Base-by-base conservation (phyloP, 164 flowering plant species). In the Piper longum region DNA sequence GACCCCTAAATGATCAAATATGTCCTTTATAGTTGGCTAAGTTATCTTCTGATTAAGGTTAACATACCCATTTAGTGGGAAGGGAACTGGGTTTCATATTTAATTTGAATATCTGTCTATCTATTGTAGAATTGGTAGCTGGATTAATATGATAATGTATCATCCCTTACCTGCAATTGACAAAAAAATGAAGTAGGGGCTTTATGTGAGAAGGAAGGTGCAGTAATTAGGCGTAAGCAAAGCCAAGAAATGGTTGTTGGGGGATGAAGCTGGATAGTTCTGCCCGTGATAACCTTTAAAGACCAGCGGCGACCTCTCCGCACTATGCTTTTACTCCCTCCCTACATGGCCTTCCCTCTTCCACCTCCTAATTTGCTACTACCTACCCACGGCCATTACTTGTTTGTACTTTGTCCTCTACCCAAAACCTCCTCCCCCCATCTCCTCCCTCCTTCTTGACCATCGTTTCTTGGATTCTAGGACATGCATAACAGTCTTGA, bases 271-370 rank as follows among this genome's bases (percentile, higher is more conserved):
- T 16, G 19, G 43, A 13, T 3, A 16, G 18, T 2, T n/a, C 7
- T 41, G 7, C 44, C 59, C 74, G 74, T 72, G 74, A 60, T 5
- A 39, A 61, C 48, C 41, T 58, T 63, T 67, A 72, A 72, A 72
- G 64, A 67, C 65, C 18, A 67, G 41, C 74, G 71, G 74, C 62
- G 62, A 62, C 62, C 41, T 18, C 56, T 59, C 65, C 43, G 57
- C 40, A 57, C 36, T 60, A 67, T 62, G 60, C 59, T 67, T 67
- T 63, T 62, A 26, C 60, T 36, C 14, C 60, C 36, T 4, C 41
- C 41, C 41, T 12, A 41, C 41, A 13, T 12, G 11, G 26, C 60
- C 60, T 52, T 54, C 66, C 57, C 11, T 59, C 42, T 43, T 26
- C 56, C 9, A 11, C 41, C 48, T 17, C 11, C 11, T 11, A 19